Evolutionary conservation across 495 filamentous ascomycete species (phyloP), one percentile per base, ranked within the genome.

Genomic region (Barbatosphaeria neglecta): DNA sequence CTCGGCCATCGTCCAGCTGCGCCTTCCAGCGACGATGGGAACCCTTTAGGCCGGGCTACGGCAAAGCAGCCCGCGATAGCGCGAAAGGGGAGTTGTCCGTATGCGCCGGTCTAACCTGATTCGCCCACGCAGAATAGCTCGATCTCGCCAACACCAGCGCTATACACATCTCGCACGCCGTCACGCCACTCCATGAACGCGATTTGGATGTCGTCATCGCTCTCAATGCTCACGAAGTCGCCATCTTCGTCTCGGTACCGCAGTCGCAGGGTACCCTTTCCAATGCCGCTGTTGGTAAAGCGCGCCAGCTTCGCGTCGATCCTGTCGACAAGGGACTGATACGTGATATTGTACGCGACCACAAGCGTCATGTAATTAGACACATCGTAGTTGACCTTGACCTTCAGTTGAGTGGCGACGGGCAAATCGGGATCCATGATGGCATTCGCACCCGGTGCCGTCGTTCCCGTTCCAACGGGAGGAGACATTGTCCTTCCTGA

Each of bases 161-260:
- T 65, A 45, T 74, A 71, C 48, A 79, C 76, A 60, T 74, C 73
- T 17, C 78, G 76, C 51, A 84, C 75, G 49, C 82, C 77, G 50
- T 92, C 87, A 44, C 84, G 80, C 84, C 87, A 95, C 51, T 90
- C 88, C 64, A 89, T 80, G 57, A 97, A 96, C 16, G 92, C 92
- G 39, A 86, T 83, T 52, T 88, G 84, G 19, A 98, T 90, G 47
- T 95, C 92, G 53, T 98, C 92, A 53, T 98, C 90, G 45, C 83
- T 86, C 57, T 90, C 81, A 51, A 98, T 97, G 16, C 80, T 90
- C 38, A 98, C 86, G 56, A 81, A 89, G 57, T 97, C 93, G 10
- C 84, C 85, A 51, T 95, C 87, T 48, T 95, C 90, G 58, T 98
- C 93, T 41, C 81, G 75, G 63, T 97, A 98, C 47, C 86, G 84